Percentiles rank a stretch among this genome's conserved stretches.
These are phyloP conservation scores for Euphorbia neoarborescens DNA, from an alignment of 441 rosid species.

Conservation along the genomic window DNA sequence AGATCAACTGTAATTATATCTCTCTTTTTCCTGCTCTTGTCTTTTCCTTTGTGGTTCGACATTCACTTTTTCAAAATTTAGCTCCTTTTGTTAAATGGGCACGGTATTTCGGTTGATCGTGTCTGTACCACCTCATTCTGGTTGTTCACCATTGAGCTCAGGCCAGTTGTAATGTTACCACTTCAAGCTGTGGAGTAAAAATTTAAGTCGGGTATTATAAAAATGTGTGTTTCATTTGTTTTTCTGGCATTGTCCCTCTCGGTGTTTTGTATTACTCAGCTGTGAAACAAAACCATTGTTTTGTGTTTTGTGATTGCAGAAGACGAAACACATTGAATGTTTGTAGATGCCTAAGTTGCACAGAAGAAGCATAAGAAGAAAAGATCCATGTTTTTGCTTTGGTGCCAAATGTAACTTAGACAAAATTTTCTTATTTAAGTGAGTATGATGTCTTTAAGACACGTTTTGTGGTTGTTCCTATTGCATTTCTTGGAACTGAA, in stretches of 20 bases:
- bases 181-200: too few relatives aligned
- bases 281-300: not conserved
- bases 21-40: not conserved
- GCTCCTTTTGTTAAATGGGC: not conserved
- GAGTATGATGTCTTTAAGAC: too few relatives aligned
- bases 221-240: not conserved
- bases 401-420: constrained; percentile 1
- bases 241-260: not conserved
- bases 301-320: constrained; percentile 19
- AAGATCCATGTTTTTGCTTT: constrained; percentile 6
- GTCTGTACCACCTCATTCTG: too few relatives aligned
- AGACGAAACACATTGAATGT: not conserved
- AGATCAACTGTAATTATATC: not conserved
- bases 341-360: not conserved
- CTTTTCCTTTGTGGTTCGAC: not conserved
- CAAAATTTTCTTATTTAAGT: constrained; percentile 17
- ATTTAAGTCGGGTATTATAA: too few relatives aligned
- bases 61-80: not conserved
- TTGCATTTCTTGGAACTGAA: too few relatives aligned
- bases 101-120: not conserved
- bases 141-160: too few relatives aligned
- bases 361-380: not conserved
- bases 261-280: not conserved
- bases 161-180: too few relatives aligned
- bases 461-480: too few relatives aligned